Base-by-base conservation (phyloP, 208 protist genomes). In the Leishmania major region DNA sequence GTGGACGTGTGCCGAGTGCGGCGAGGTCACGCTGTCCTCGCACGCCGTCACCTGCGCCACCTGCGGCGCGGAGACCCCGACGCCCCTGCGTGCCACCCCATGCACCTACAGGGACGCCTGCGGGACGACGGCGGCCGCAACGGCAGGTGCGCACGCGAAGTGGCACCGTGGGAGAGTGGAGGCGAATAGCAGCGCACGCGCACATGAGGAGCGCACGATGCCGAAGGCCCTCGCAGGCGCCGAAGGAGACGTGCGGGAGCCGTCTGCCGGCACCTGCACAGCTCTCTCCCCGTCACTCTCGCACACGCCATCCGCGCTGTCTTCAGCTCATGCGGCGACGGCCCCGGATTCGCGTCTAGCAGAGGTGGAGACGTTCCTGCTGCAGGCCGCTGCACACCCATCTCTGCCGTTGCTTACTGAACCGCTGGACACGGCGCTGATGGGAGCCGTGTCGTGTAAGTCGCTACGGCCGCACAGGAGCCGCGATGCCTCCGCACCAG, bases 1-100 rank as follows among this genome's bases (percentile, higher is more conserved):
- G 1, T 93, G 90, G 90, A 77, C 78, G n/a, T 95, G 92, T 72
- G 19, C 71, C 28, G 72, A 74, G 66, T 95, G 92, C 69, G 88
- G 85, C 28, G 75, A 64, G 5, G 85, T 84, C n/a, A 89, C 80
- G 78, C 86, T 88, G 35, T 88, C 78, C 11, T 77, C 75, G 31
- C 84, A 90, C 77, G 28, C 82, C 28, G 67, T 71, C 7, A 57
- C 77, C 28, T 95, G 92, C 81, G 71, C 80, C 55, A 60, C 75
- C 49, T 95, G 92, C 75, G 83, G 82, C 28, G 72, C 73, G 37
- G 70, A 79, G 13, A 77, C 69, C 15, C 75, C 78, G 4, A 62
- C 53, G 13, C 25, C 25, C 0, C 51, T 84, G 77, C n/a, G 11
- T 1, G 11, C 53, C 28, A 59, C 66, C 31, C 7, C 53, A 57